Percentiles rank a stretch among this genome's conserved stretches.
These are phyloP conservation scores for Paramecium tetraurelia DNA, from an alignment of 73 alveolate genomes.

Conservation along the genomic window DNA sequence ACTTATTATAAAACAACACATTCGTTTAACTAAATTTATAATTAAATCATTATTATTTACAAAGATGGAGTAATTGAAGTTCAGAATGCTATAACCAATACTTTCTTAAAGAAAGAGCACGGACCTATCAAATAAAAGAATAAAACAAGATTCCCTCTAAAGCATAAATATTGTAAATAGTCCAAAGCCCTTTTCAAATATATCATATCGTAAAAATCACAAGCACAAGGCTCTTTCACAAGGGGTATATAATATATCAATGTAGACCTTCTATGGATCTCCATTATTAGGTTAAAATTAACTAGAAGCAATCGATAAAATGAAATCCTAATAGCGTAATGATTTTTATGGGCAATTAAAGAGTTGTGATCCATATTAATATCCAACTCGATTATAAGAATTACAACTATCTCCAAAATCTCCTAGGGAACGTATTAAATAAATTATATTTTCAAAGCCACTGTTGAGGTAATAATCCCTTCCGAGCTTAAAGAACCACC, in stretches of 20 bases:
- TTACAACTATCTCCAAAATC: background rate
- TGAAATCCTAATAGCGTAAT: background rate
- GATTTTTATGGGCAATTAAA: constrained; percentile 12
- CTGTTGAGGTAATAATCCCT: background rate
- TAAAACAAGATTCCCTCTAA: background rate
- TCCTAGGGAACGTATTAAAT: background rate
- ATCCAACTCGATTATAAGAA: background rate
- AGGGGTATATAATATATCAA: background rate
- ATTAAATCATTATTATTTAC: background rate
- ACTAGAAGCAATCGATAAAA: background rate
- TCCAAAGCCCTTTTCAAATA: background rate
- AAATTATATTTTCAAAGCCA: background rate
- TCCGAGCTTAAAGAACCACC: background rate
- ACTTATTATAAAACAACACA: background rate
- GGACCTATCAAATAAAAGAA: background rate
- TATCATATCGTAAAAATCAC: background rate
- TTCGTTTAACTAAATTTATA: background rate
- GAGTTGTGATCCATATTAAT: constrained; percentile 33
- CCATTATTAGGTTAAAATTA: background rate
- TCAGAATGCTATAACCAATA: background rate
- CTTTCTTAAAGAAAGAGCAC: background rate
- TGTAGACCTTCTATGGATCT: background rate
- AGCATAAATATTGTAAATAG: background rate
- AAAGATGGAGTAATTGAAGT: background rate
- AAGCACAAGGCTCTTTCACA: background rate